Base-by-base conservation (phyloP, 2,329 filamentous ascomycete species). In the Epicoccum nigrum region DNA sequence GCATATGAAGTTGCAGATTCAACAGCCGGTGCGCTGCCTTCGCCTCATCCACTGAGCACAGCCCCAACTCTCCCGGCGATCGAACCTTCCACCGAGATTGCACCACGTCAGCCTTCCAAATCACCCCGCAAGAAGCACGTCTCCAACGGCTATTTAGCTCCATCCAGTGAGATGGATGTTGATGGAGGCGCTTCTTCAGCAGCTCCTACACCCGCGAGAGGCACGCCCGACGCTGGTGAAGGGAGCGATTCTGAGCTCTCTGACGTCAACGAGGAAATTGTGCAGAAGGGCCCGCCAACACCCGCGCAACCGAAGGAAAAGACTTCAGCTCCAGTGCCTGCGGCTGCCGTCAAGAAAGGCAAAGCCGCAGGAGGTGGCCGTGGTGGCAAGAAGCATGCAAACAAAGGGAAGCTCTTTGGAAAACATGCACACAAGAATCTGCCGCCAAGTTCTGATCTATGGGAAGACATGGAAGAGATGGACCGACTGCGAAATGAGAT, bases 181-280 rank as follows among this genome's bases (percentile, higher is more conserved):
- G 56, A 64, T 38, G 64, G 60, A 28, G 59, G 59, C n/a, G 45
- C 58, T n/a, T 65, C 67, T 23, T 65, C 62, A 15, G 57, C 60
- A 27, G 67, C 58, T 15, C 58, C 63, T 5, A 68, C 69, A 16
- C 64, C 68, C 7, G 58, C 57, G 15, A 60, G 53, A 11, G 66
- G 66, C 38, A 63, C 65, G 20, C 67, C 68, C 21, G 63, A 68
- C 20, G 60, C 59, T 37, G 68, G 53, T 32, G 61, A 55, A 13
- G 60, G 50, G 7, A 71, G 65, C 37, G 70, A 72, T 54, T 73
- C 70, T 32, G 71, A 71, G 34, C 61, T 73, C 4, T 72, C 69
- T 4, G 71, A 73, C 8, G 69, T 73, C 35, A 70, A 73, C 27
- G 71, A 73, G 54, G 70, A 72, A 28, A 72, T 73, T 30, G 64